Evolutionary conservation across 257 asterid genomes (phyloP).

Genomic region (Ajuga chamaepitys): DNA sequence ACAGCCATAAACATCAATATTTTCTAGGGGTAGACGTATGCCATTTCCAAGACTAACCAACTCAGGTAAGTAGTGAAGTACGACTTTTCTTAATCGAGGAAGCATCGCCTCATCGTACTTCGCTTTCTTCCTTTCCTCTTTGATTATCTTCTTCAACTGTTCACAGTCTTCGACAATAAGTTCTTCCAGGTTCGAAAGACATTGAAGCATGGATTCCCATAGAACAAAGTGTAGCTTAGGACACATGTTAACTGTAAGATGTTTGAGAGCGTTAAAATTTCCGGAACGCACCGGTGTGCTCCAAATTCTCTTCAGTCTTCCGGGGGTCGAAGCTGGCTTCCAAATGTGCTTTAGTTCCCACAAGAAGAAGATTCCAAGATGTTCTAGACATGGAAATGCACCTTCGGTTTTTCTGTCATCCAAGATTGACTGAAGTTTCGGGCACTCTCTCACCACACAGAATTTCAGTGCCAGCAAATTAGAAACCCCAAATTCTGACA

Average conservation of each 20-base stretch:
- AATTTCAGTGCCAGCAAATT: slow-evolving; percentile 5
- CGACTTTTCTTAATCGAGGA: slow-evolving; percentile 5
- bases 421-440: slow-evolving; percentile 1
- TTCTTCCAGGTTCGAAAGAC: slow-evolving; percentile 5
- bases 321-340: background rate
- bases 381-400: slow-evolving; percentile 14
- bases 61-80: slow-evolving; percentile 5
- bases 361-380: slow-evolving; percentile 12
- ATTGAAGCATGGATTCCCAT: slow-evolving; percentile 3
- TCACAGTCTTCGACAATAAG: slow-evolving; percentile 11
- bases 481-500: slow-evolving; percentile 13
- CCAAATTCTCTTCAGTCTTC: background rate
- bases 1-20: background rate
- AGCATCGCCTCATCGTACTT: background rate
- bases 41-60: slow-evolving; percentile 15
- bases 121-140: background rate
- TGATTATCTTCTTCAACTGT: background rate
- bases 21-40: background rate
- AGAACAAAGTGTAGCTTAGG: slow-evolving; percentile 1
- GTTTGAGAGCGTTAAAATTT: background rate
- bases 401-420: background rate
- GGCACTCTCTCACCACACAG: slow-evolving; percentile 17
- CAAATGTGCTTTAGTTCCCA: slow-evolving; percentile 19
- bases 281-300: background rate
- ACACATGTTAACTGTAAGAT: background rate